Base-by-base conservation (phyloP, 2,329 filamentous ascomycete species). In the Cercospora beticola region DNA sequence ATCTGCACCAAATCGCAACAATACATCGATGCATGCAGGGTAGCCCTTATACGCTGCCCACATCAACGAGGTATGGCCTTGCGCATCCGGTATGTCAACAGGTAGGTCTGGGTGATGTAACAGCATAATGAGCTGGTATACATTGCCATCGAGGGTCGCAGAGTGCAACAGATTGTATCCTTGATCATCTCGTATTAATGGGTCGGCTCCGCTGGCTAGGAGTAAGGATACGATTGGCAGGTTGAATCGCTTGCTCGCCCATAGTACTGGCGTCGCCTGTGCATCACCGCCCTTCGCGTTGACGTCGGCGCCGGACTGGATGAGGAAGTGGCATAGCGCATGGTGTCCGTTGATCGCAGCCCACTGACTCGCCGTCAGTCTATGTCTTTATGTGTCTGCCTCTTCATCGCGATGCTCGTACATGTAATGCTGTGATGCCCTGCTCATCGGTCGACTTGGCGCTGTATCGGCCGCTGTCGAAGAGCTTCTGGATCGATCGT, bases 41-140 rank as follows among this genome's bases (percentile, higher is more conserved):
- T 90, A 97, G 40, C 96, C 95, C 81, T 99, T 99, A 83, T 99
- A 99, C 16, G 94, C 94, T 18, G 95, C 93, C 95, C 95, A 99
- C 95, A 99, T 99, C 70, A 99, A 85, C 69, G 90, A 91, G 0
- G 95, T 98, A 80, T 99, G 96, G 5, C 94, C 93, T 78, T 93
- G 94, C 62, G 88, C 88, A 81, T 99, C 95, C 64, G 90, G 86
- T 5, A 95, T 91, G 78, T 99, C 95, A 70, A 99, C 93, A 16
- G 93, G 92, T 69, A 99, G 95, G 77, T 95, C 93, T 16, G 77
- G 76, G 78, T 97, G 94, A 82, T 99, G 95, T 26, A 99, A 86
- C 7, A 99, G 87, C 1, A 99, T 87, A 61, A 94, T 89, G 30
- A 99, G 86, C 68, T 98, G 87, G 73, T 96, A 91, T 21, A 96